Evolutionary conservation across 139 green algal species (phyloP).

Genomic region (Dunaliella sp.): DNA sequence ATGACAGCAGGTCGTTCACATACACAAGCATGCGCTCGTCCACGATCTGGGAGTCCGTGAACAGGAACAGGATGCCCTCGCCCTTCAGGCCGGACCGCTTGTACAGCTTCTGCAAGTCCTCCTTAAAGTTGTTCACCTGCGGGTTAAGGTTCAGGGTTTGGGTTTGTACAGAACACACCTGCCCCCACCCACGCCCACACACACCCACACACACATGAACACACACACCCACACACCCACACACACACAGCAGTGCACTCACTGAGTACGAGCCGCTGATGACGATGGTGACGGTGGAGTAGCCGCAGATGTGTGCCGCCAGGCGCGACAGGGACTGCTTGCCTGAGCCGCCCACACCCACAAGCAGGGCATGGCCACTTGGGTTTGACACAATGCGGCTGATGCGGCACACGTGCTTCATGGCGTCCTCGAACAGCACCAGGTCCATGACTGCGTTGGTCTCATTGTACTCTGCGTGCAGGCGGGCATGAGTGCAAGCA

Average conservation of each 20-base stretch:
- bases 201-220: no score
- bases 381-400: slow-evolving; percentile 78
- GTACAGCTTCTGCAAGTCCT: slow-evolving; percentile 91
- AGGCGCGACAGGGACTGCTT: slow-evolving; percentile 82
- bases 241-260: not conserved
- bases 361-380: slow-evolving; percentile 83
- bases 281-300: slow-evolving; percentile 72
- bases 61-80: slow-evolving; percentile 85
- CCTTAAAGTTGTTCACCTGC: slow-evolving; percentile 71
- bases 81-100: slow-evolving; percentile 77
- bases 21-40: slow-evolving; percentile 87
- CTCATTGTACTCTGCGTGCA: slow-evolving; percentile 82
- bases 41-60: slow-evolving; percentile 77
- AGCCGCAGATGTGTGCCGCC: slow-evolving; percentile 80
- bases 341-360: slow-evolving; percentile 82
- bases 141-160: no score
- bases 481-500: not conserved
- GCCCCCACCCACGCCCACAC: no score
- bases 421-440: slow-evolving; percentile 89
- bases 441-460: slow-evolving; percentile 88
- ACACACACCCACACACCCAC: no score
- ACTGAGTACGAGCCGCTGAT: slow-evolving; percentile 80
- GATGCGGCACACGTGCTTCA: slow-evolving; percentile 90
- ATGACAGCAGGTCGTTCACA: slow-evolving; percentile 86
- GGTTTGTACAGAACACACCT: no score